These are phyloP conservation scores for Amanita subjunquillea DNA, from an alignment of 768 basidiomycete genomes.

Conservation along the genomic window DNA sequence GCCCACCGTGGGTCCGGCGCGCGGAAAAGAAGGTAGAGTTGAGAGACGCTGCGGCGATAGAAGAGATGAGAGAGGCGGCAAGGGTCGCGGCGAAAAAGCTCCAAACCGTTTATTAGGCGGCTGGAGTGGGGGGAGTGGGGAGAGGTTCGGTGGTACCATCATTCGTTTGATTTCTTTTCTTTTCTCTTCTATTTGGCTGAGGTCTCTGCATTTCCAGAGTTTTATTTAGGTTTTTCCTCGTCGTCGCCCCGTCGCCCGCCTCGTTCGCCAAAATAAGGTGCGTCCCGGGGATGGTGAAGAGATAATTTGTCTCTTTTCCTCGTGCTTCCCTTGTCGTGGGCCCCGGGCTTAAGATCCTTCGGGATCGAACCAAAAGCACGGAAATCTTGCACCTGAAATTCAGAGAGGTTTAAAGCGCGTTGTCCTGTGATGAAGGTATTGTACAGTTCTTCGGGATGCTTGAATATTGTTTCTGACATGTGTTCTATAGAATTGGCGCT, in stretches of 20 bases:
- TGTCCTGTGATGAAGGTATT: no score
- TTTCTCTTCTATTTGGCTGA: background rate
- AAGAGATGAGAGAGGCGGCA: no score
- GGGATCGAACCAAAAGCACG: background rate
- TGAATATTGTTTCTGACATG: no score
- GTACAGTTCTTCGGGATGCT: no score
- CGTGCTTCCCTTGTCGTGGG: background rate
- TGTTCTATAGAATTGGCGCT: no score
- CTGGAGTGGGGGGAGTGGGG: background rate
- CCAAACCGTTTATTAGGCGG: background rate
- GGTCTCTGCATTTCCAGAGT: background rate
- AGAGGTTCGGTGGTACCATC: background rate
- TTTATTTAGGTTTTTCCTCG: background rate
- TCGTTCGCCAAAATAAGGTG: background rate
- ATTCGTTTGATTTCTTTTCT: background rate
- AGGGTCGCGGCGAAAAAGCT: no score
- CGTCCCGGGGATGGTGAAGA: background rate
- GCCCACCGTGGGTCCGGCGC: background rate
- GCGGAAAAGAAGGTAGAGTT: no score
- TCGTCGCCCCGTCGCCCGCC: background rate
- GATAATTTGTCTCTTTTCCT: background rate
- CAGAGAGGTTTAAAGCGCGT: no score
- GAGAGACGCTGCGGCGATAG: no score
- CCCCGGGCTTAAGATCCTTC: background rate
- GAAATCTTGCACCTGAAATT: background rate